These are phyloP conservation scores for Thelephora ganbajun DNA, from an alignment of 768 basidiomycete species.

Conservation along the genomic window DNA sequence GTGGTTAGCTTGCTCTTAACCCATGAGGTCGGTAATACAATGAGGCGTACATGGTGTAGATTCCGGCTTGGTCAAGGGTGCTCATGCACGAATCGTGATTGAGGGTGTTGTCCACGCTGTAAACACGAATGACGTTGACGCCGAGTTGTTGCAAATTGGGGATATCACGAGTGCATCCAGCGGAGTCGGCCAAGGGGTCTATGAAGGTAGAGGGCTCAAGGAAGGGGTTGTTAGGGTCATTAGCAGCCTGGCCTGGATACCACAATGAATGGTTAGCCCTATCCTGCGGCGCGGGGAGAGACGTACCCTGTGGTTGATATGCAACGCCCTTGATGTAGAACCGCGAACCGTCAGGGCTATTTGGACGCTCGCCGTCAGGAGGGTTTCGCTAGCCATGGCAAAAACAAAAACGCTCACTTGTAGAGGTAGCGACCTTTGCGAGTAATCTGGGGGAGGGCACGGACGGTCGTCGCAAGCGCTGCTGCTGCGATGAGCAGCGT, in stretches of 20 bases:
- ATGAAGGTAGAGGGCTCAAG: constrained; percentile 60
- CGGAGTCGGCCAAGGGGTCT: constrained; percentile 60
- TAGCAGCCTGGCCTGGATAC: constrained; percentile 22
- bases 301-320: constrained; percentile 68
- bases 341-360: constrained; percentile 39
- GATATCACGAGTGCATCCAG: constrained; percentile 65
- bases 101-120: constrained; percentile 69
- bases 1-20: not conserved
- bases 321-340: constrained; percentile 86
- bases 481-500: constrained; percentile 14
- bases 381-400: too few relatives aligned
- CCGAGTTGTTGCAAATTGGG: constrained; percentile 63
- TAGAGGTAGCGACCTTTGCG: constrained; percentile 75
- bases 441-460: constrained; percentile 57
- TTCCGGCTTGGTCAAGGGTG: constrained; percentile 60
- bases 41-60: constrained; percentile 70
- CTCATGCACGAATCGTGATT: constrained; percentile 87
- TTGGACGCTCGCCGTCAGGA: too few relatives aligned
- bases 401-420: constrained; percentile 17
- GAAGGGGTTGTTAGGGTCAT: constrained; percentile 43
- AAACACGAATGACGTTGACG: constrained; percentile 74
- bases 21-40: not conserved
- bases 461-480: constrained; percentile 30
- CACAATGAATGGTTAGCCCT: constrained; percentile 1
- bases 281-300: not conserved